Base-by-base conservation (phyloP, 2,329 filamentous ascomycete species). In the Escovopsis sp. region DNA sequence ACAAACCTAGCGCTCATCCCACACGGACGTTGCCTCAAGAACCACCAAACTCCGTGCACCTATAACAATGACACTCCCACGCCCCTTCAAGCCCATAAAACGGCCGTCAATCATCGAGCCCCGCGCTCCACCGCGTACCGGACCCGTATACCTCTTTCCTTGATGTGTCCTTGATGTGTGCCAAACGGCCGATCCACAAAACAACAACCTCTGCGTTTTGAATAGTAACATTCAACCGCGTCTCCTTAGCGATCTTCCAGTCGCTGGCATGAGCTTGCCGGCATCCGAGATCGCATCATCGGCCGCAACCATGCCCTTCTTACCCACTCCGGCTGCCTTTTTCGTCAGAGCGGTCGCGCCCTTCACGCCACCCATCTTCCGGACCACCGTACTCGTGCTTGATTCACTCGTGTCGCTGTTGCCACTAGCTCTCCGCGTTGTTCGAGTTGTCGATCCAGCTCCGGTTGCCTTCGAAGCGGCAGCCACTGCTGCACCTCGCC, bases 381-480 rank as follows among this genome's bases (percentile, higher is more conserved):
- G 69, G 30, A 79, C 63, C 16, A 80, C 72, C 0, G 78, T 81
- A 7, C 71, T 68, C 12, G 68, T 70, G 52, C 76, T 82, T 5
- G 59, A 64, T 37, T 78, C 72, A 45, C 75, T 80, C 13, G 69
- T 63, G 48, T 75, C 75, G 50, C 76, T 80, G 37, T 61, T 63
- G 44, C 60, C 66, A 46, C 77, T 81, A 48, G 60, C 55, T 51
- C 71, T 65, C 41, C 66, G 63, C 37, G 58, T 60, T 26, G 60
- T 65, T 39, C 66, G 63, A 25, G 67, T 68, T 15, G 58, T 57
- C 23, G 56, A 53, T 25, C 57, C 52, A 10, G 54, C 48, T 13
- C 50, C 41, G 19, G 51, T 43, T 18, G 59, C 56, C 34, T 55
- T 58, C n/a, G 50, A 46, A 1, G 57, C 49, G n/a, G n/a, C n/a